phyloP scores from a whole-genome alignment of 306 rosid genomes.

The Prunus mume region DNA sequence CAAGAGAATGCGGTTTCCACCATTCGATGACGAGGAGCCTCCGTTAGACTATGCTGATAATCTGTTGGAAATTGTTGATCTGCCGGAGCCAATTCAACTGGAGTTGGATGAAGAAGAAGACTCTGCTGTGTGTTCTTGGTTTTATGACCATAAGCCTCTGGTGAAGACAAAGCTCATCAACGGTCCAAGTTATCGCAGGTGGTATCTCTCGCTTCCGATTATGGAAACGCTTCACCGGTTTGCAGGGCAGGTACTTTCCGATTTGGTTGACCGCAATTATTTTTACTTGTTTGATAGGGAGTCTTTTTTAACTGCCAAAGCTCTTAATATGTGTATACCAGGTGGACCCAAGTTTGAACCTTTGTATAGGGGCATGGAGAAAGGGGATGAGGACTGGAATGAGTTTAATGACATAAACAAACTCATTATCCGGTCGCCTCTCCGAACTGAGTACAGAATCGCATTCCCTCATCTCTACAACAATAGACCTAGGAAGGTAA shows the following conservation, averaged over 20 bases:
- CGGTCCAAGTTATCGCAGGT: constrained; percentile 92
- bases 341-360: constrained; percentile 99
- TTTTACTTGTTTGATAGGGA: constrained; percentile 99
- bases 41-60: constrained; percentile 96
- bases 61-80: constrained; percentile 82
- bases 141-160: constrained; percentile 93
- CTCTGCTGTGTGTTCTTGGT: constrained; percentile 94
- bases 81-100: constrained; percentile 90
- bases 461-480: constrained; percentile 99
- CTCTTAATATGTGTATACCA: constrained; percentile 99
- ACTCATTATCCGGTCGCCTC: constrained; percentile 96
- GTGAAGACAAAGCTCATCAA: constrained; percentile 91
- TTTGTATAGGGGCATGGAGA: constrained; percentile 96
- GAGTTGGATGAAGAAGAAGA: constrained; percentile 95
- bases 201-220: constrained; percentile 98
- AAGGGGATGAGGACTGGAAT: constrained; percentile 99
- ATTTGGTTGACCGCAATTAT: constrained; percentile 88
- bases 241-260: constrained; percentile 95
- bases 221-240: constrained; percentile 98
- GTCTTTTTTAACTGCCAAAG: constrained; percentile 96
- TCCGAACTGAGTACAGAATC: constrained; percentile 91
- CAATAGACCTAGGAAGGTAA: constrained; percentile 98
- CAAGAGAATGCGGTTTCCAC: constrained; percentile 97
- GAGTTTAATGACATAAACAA: constrained; percentile 99
- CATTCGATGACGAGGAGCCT: constrained; percentile 96